phyloP scores from a whole-genome alignment of 805 yeast genomes.

The Scheffersomyces lignosus region DNA sequence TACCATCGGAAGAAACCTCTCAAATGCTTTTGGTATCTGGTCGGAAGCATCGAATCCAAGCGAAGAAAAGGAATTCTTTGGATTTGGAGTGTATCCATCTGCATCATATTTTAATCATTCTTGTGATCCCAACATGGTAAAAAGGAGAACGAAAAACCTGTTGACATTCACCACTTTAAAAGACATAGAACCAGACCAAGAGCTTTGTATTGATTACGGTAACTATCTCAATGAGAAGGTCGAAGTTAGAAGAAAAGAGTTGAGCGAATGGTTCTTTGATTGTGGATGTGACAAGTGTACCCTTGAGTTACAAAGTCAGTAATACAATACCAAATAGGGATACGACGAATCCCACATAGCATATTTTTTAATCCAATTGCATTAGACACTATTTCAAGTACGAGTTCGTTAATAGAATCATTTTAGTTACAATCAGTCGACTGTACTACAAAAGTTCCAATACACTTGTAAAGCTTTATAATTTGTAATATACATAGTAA shows the following conservation, averaged over 20 bases:
- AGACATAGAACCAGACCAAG: constrained; percentile 45
- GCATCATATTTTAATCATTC: constrained; percentile 72
- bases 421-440: too few species aligned
- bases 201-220: constrained; percentile 64
- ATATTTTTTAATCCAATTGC: too few species aligned
- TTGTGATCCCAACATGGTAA: constrained; percentile 56
- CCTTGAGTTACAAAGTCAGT: constrained; percentile 15
- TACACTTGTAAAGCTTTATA: too few species aligned
- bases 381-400: too few species aligned
- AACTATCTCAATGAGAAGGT: constrained; percentile 43
- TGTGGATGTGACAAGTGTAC: constrained; percentile 54
- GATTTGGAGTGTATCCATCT: constrained; percentile 59
- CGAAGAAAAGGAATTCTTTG: constrained; percentile 56
- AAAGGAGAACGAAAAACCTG: constrained; percentile 38
- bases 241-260: constrained; percentile 38
- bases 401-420: too few species aligned
- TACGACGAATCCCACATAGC: too few species aligned
- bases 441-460: too few species aligned
- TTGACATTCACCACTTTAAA: constrained; percentile 43
- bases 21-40: constrained; percentile 74
- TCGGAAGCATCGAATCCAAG: constrained; percentile 35
- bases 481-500: not conserved
- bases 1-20: constrained; percentile 58
- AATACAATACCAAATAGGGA: too few species aligned
- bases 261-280: constrained; percentile 59